These are phyloP conservation scores for Xylaria sp. DNA, from an alignment of 2,329 filamentous ascomycete genomes.

Conservation along the genomic window DNA sequence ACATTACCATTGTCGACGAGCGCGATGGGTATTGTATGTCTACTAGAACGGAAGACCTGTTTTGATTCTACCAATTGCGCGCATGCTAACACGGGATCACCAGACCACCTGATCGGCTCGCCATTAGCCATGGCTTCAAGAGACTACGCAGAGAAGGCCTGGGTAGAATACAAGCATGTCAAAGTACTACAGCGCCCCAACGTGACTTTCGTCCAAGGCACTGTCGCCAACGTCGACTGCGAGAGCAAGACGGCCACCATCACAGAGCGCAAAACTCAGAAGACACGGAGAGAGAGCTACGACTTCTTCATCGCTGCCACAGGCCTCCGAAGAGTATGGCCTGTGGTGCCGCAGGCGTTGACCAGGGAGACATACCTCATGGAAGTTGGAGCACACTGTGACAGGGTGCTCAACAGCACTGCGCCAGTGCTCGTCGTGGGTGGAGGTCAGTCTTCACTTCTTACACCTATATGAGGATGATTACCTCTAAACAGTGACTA, in stretches of 20 bases:
- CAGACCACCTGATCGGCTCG: slow-evolving; percentile 80
- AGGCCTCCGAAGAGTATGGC: slow-evolving; percentile 76
- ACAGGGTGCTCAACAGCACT: slow-evolving; percentile 61
- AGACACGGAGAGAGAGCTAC: slow-evolving; percentile 62
- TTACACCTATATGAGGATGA: background rate
- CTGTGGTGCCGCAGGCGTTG: slow-evolving; percentile 75
- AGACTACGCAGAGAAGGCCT: slow-evolving; percentile 73
- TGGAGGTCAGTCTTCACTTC: slow-evolving; percentile 60
- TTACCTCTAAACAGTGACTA: slow-evolving; percentile 8
- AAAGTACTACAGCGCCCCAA: slow-evolving; percentile 71
- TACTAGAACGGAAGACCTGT: background rate
- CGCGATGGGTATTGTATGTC: slow-evolving; percentile 83
- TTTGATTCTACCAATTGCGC: slow-evolving; percentile 11
- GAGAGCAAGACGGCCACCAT: slow-evolving; percentile 69
- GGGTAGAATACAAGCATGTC: slow-evolving; percentile 76
- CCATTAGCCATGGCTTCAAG: slow-evolving; percentile 76
- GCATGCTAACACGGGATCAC: slow-evolving; percentile 17
- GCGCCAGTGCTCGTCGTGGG: slow-evolving; percentile 78
- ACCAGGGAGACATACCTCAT: slow-evolving; percentile 70
- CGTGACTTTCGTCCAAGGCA: slow-evolving; percentile 74
- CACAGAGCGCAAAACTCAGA: slow-evolving; percentile 59
- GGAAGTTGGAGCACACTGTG: slow-evolving; percentile 71
- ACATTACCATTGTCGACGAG: slow-evolving; percentile 81
- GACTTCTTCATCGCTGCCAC: slow-evolving; percentile 81
- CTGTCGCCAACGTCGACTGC: slow-evolving; percentile 69